Evolutionary conservation across 2,329 filamentous ascomycete genomes (phyloP).

Genomic region (Epichloe festucae): DNA sequence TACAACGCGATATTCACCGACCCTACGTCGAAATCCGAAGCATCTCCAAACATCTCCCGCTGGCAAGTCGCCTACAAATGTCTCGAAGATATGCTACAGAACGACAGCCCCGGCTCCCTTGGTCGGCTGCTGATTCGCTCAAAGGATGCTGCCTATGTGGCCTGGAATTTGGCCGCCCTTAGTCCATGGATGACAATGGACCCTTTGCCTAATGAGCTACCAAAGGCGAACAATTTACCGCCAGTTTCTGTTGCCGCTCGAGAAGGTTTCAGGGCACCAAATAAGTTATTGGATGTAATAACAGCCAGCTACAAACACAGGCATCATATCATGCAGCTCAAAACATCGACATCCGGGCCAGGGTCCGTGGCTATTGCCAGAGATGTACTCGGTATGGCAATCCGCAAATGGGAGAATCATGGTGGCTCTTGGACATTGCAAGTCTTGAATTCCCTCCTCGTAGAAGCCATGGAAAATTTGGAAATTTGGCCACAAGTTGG

Average conservation of each 20-base stretch:
- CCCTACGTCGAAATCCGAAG: constrained; percentile 39
- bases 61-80: constrained; percentile 55
- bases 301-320: constrained; percentile 50
- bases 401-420: constrained; percentile 55
- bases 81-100: constrained; percentile 37
- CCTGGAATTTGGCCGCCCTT: constrained; percentile 66
- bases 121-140: constrained; percentile 45
- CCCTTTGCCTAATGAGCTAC: constrained; percentile 27
- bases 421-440: constrained; percentile 57
- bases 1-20: constrained; percentile 66
- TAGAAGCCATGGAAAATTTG: constrained; percentile 40
- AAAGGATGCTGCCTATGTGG: constrained; percentile 52
- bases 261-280: constrained; percentile 69
- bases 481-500: constrained; percentile 17
- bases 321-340: constrained; percentile 48
- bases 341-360: constrained; percentile 37
- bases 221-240: constrained; percentile 40
- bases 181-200: constrained; percentile 54
- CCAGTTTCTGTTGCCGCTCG: constrained; percentile 40
- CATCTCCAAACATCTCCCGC: constrained; percentile 40
- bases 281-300: constrained; percentile 59
- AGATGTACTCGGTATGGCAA: constrained; percentile 59
- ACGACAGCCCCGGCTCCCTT: constrained; percentile 32
- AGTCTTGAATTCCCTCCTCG: constrained; percentile 52
- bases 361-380: constrained; percentile 35